Base-by-base conservation (phyloP, 352 stramenopile species). In the Phytophthora nicotianae region DNA sequence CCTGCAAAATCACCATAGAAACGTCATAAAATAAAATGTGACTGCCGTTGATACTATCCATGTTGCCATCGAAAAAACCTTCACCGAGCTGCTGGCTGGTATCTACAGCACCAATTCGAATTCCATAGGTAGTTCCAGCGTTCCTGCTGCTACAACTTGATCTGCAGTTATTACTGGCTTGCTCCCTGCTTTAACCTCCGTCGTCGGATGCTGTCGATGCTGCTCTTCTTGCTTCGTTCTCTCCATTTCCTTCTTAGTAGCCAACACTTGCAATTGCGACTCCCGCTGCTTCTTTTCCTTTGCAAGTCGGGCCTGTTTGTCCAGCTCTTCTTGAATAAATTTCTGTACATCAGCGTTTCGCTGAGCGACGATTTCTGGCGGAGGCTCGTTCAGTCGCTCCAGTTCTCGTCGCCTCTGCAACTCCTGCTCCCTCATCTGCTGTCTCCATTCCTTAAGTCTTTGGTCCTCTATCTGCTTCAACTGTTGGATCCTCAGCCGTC, bases 261-360 rank as follows among this genome's bases (percentile, higher is more conserved):
- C 19, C 40, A 46, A 24, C 6, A 7, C 17, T 9, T 46, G 40
- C 17, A 26, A 26, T 9, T 52, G 24, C 45, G 24, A n/a, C n/a
- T 70, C 54, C 11, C 29, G 27, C 29, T 62, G 20, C 8, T 70
- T 61, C 37, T 43, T 53, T 14, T 66, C 42, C 13, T 35, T 51
- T 4, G 62, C 56, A 19, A 66, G 38, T 35, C 13, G 21, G 5
- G 62, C 62, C 35, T 70, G 62, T 5, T 66, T 70, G 27, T 66
- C 42, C n/a, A 70, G 20, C 26, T 70, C 62, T 27, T 62, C 56
- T 35, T 70, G 62, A 47, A 70, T 70, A 17, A 70, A 61, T 16
- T 41, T 40, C 19, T 70, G 62, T 5, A 70, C 65, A 2, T 61
- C 49, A 1, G 56, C 62, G 26, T 70, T 70, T 32, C 62, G 43